Conservation (phyloP, 2,329 filamentous ascomycete species). For the Claviceps monticola region DNA sequence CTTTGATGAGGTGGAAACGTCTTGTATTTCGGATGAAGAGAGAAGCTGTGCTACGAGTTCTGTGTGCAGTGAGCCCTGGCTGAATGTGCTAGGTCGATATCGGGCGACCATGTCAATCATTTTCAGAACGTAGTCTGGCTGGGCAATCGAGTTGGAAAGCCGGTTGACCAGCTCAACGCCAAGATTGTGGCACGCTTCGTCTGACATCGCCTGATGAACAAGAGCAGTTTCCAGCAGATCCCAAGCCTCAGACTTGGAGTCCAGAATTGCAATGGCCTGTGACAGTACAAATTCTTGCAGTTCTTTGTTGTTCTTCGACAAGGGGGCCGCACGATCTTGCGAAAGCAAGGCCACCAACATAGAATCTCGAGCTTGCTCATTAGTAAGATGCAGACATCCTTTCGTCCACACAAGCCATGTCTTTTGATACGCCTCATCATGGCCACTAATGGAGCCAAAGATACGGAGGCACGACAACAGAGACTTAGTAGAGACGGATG, state of each 20-base stretch:
- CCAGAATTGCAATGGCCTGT: constrained; percentile 24
- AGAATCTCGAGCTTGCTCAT: constrained; percentile 12
- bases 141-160: constrained; percentile 16
- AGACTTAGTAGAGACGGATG: constrained; percentile 53
- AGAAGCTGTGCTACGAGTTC: constrained; percentile 38
- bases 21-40: constrained; percentile 36
- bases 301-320: constrained; percentile 23
- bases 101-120: constrained; percentile 35
- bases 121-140: constrained; percentile 21
- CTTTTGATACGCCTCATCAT: constrained; percentile 21
- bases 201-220: constrained; percentile 25
- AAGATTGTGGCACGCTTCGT: constrained; percentile 20
- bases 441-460: constrained; percentile 30
- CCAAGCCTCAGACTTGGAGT: constrained; percentile 22
- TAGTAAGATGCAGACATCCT: constrained; percentile 22
- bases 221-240: constrained; percentile 35
- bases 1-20: constrained; percentile 24
- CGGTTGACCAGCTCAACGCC: constrained; percentile 22
- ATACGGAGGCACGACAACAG: constrained; percentile 52
- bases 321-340: constrained; percentile 22
- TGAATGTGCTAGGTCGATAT: constrained; percentile 29
- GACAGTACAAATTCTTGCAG: constrained; percentile 36
- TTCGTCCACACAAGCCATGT: constrained; percentile 33
- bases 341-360: constrained; percentile 34
- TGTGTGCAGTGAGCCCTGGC: constrained; percentile 30